These are phyloP conservation scores for Erodium moschatum DNA, from an alignment of 441 rosid species.

Conservation along the genomic window DNA sequence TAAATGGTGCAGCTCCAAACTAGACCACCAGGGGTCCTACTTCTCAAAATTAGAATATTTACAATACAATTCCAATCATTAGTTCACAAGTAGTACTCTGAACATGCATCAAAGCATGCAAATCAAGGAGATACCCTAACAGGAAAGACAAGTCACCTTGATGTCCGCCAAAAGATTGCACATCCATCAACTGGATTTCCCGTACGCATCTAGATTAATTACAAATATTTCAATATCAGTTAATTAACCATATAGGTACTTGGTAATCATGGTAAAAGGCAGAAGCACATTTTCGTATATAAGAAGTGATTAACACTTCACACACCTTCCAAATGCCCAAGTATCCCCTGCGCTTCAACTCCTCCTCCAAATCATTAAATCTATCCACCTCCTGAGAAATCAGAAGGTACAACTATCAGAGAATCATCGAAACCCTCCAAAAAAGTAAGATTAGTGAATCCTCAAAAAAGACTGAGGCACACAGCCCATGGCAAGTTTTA, in stretches of 20 bases:
- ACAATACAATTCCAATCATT: not conserved
- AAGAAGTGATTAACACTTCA: slow-evolving; percentile 7
- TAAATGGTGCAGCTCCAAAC: slow-evolving; percentile 7
- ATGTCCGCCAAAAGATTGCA: slow-evolving; percentile 87
- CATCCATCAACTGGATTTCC: slow-evolving; percentile 90
- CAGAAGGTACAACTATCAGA: slow-evolving; percentile 8
- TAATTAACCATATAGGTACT: not conserved
- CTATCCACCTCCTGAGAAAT: slow-evolving; percentile 73
- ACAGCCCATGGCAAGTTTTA: not conserved
- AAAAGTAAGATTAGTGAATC: slow-evolving; percentile 1
- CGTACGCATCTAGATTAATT: slow-evolving; percentile 67
- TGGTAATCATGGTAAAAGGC: not conserved
- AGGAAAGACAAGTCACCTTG: slow-evolving; percentile 41
- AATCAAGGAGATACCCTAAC: slow-evolving; percentile 9
- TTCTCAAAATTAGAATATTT: slow-evolving; percentile 12
- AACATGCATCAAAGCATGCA: slow-evolving; percentile 12
- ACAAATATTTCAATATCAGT: slow-evolving; percentile 12
- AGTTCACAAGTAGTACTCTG: slow-evolving; percentile 10
- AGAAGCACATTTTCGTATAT: not conserved
- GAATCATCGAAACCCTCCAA: not conserved
- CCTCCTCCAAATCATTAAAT: slow-evolving; percentile 67
- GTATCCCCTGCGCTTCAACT: slow-evolving; percentile 57
- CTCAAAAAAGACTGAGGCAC: not conserved
- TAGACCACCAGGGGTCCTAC: slow-evolving; percentile 3
- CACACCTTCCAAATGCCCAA: slow-evolving; percentile 78